Evolutionary conservation across 2,329 filamentous ascomycete genomes (phyloP).

Genomic region (Cercospora beticola): DNA sequence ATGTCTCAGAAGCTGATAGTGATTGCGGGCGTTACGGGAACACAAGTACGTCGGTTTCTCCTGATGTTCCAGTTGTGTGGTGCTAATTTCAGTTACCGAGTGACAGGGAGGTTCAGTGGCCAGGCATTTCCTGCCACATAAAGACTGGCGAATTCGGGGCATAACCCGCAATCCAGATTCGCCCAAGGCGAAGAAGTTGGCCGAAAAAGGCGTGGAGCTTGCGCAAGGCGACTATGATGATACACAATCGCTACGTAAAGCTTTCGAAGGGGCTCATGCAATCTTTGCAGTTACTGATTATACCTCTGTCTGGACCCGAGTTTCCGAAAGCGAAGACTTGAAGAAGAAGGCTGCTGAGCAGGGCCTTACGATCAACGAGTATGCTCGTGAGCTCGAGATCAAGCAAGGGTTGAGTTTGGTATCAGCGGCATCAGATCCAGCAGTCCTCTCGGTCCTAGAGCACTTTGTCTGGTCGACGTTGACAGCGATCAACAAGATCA

Average conservation of each 20-base stretch:
- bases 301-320: not conserved
- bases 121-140: not conserved
- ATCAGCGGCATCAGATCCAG: not conserved
- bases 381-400: not conserved
- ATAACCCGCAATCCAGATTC: not conserved
- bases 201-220: not conserved
- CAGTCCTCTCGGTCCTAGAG: not conserved
- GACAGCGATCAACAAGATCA: not conserved
- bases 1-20: not conserved
- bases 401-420: not conserved
- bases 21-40: not conserved
- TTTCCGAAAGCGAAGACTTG: not conserved
- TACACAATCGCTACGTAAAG: not conserved
- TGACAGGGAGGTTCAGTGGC: not conserved
- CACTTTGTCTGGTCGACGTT: not conserved
- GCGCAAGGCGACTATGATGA: not conserved
- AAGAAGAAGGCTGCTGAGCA: not conserved
- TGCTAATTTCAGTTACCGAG: not conserved
- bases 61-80: not conserved
- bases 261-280: not conserved
- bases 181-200: not conserved
- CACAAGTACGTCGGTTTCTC: not conserved
- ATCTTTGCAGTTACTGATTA: not conserved
- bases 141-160: not conserved
- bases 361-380: not conserved